These are phyloP conservation scores for Evansstolkia leycettana DNA, from an alignment of 495 filamentous ascomycete species.

Conservation along the genomic window DNA sequence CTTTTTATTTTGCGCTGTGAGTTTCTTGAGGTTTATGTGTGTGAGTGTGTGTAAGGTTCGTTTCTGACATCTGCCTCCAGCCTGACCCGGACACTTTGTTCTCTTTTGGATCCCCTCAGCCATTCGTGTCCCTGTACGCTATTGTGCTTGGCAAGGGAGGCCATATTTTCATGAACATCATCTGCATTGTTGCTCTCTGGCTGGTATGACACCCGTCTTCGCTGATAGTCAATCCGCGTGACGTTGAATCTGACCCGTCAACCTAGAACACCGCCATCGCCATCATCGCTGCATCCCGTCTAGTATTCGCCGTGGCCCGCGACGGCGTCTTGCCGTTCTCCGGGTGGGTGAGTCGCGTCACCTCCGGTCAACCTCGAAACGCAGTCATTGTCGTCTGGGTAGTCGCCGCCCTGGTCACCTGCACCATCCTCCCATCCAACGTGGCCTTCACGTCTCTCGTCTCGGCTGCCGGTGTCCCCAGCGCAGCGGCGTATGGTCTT, in stretches of 20 bases:
- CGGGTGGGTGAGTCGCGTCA: slow-evolving; percentile 39
- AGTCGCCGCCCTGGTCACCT: slow-evolving; percentile 35
- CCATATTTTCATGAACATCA: slow-evolving; percentile 41
- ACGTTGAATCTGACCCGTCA: background rate
- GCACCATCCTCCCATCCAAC: slow-evolving; percentile 39
- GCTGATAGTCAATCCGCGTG: background rate
- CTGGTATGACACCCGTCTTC: slow-evolving; percentile 16
- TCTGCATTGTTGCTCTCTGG: slow-evolving; percentile 38
- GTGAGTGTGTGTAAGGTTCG: background rate
- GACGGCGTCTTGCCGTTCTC: slow-evolving; percentile 46
- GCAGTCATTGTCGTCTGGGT: slow-evolving; percentile 42
- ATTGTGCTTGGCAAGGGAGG: slow-evolving; percentile 38
- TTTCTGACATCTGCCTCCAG: slow-evolving; percentile 10
- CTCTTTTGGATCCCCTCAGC: slow-evolving; percentile 36
- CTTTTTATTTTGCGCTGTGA: slow-evolving; percentile 42
- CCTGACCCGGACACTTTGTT: slow-evolving; percentile 26
- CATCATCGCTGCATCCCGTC: slow-evolving; percentile 40
- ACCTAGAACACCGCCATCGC: slow-evolving; percentile 43
- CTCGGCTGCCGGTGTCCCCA: slow-evolving; percentile 36
- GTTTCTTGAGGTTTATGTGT: slow-evolving; percentile 3
- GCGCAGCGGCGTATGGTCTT: slow-evolving; percentile 41
- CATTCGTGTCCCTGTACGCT: slow-evolving; percentile 41
- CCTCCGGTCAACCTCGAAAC: slow-evolving; percentile 39
- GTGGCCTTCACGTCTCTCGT: slow-evolving; percentile 45
- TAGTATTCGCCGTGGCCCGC: slow-evolving; percentile 44